Evolutionary conservation across 139 green algal species (phyloP).

Genomic region (Chlorella sp.): DNA sequence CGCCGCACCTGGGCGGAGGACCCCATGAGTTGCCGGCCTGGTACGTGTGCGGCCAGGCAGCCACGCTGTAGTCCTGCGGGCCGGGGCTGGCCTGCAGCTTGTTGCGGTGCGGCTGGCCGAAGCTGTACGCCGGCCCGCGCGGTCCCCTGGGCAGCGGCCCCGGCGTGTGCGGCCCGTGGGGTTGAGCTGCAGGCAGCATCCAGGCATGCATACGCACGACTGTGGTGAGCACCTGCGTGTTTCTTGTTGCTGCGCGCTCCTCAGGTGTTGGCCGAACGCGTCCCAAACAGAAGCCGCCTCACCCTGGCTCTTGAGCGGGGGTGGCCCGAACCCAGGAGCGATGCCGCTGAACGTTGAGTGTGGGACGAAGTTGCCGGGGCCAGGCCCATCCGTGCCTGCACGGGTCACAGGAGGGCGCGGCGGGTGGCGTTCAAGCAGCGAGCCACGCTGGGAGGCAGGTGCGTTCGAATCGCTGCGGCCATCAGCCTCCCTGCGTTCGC

Average conservation of each 20-base stretch:
- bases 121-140: background rate
- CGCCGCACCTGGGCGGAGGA: background rate
- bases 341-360: background rate
- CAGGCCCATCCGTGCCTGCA: background rate
- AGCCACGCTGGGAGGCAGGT: no score
- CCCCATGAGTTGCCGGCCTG: background rate
- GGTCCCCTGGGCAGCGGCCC: background rate
- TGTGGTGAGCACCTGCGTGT: no score
- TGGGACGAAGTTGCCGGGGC: background rate
- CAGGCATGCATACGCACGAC: no score
- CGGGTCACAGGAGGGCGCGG: no score
- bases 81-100: background rate
- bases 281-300: no score
- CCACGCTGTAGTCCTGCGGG: background rate
- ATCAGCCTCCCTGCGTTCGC: no score
- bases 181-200: background rate
- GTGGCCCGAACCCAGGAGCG: background rate
- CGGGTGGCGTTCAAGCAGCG: no score
- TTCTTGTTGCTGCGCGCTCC: no score
- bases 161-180: background rate
- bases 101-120: background rate
- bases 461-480: no score
- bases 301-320: background rate
- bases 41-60: background rate
- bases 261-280: no score